These are phyloP conservation scores for Cercospora sp. DNA, from an alignment of 2,329 filamentous ascomycete genomes.

Conservation along the genomic window DNA sequence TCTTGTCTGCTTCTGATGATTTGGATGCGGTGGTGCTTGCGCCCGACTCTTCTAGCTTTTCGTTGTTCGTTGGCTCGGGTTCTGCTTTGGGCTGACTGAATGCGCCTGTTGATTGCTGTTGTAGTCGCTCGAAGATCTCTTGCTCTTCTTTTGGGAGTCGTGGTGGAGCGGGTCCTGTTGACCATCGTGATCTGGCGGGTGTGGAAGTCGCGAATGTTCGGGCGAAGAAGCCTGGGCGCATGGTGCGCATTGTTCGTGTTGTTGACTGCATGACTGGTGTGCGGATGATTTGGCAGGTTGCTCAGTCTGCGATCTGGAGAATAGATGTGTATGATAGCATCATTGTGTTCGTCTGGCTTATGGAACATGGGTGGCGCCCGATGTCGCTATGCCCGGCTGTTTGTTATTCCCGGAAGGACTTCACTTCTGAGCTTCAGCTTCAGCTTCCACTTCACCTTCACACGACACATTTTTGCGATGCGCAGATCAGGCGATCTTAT, in stretches of 20 bases:
- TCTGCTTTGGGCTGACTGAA: slow-evolving; percentile 64
- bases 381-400: neutral
- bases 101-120: slow-evolving; percentile 72
- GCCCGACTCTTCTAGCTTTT: slow-evolving; percentile 7
- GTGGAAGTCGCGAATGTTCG: slow-evolving; percentile 43
- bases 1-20: slow-evolving; percentile 31
- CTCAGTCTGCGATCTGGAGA: neutral
- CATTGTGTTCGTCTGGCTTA: neutral
- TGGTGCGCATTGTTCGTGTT: slow-evolving; percentile 24
- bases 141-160: slow-evolving; percentile 86
- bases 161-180: slow-evolving; percentile 68
- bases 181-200: slow-evolving; percentile 45
- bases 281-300: neutral
- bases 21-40: slow-evolving; percentile 9
- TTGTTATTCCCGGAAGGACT: slow-evolving; percentile 5
- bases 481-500: neutral
- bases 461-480: neutral
- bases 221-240: slow-evolving; percentile 35
- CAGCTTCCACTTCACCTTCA: neutral
- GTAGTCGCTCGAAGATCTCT: slow-evolving; percentile 84
- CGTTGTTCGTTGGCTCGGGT: slow-evolving; percentile 7
- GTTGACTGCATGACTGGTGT: slow-evolving; percentile 30
- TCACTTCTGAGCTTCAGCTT: neutral
- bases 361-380: neutral
- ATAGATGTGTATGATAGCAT: neutral